Conservation (phyloP, 2,329 filamentous ascomycete genomes). For the Calycina herbarum region DNA sequence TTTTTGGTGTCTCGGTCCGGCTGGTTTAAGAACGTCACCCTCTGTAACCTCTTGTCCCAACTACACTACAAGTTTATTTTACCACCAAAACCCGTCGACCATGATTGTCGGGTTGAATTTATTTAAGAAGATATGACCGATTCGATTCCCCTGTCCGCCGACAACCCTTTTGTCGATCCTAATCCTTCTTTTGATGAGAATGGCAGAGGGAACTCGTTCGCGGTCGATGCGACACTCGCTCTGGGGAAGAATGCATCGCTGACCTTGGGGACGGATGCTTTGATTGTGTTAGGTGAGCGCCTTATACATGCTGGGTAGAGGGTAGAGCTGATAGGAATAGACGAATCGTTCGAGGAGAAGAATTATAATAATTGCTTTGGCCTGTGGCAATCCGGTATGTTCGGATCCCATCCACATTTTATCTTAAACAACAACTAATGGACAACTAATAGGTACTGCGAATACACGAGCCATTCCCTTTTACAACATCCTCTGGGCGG, state of each 20-base stretch:
- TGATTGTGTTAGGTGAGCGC: constrained; percentile 56
- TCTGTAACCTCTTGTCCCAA: no score
- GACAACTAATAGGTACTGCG: constrained; percentile 27
- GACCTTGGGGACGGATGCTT: constrained; percentile 59
- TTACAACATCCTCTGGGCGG: constrained; percentile 83
- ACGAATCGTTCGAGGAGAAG: constrained; percentile 53
- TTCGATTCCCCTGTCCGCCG: constrained; percentile 25
- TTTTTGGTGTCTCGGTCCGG: no score
- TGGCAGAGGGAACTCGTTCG: constrained; percentile 38
- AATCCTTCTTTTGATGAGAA: constrained; percentile 35
- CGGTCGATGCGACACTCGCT: constrained; percentile 47
- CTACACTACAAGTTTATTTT: no score
- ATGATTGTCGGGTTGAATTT: not conserved
- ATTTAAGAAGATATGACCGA: constrained; percentile 21
- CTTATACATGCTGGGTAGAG: not conserved
- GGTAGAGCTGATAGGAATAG: constrained; percentile 36
- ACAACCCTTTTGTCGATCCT: constrained; percentile 42
- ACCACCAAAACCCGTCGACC: not conserved
- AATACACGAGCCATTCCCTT: constrained; percentile 63
- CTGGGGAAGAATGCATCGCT: constrained; percentile 60
- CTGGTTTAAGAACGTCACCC: no score
- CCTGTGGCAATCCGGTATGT: constrained; percentile 49
- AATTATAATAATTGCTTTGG: constrained; percentile 56
- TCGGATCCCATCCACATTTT: constrained; percentile 11
- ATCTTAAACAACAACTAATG: constrained; percentile 21